A percentile compares a stretch with the other conserved stretches of the same genome.
Conservation (phyloP, 306 rosid genomes). For the Abrus pulchellus region DNA sequence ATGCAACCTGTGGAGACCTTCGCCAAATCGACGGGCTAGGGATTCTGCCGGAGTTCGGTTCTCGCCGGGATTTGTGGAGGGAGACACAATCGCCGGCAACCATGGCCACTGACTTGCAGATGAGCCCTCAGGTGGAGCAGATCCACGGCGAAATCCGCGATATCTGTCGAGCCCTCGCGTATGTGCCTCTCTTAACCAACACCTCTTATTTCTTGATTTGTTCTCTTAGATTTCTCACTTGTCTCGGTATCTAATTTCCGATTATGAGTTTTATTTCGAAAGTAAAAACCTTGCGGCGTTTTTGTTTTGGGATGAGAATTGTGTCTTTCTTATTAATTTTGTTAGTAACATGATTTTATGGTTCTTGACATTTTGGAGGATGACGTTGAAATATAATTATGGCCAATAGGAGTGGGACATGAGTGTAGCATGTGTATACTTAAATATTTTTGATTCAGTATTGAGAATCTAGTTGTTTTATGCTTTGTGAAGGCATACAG, state of each 20-base stretch:
- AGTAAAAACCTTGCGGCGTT: no score
- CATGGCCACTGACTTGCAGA: constrained; percentile 73
- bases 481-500: constrained; percentile 3
- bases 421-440: neutral
- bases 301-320: no score
- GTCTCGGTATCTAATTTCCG: neutral
- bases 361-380: constrained; percentile 8
- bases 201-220: neutral
- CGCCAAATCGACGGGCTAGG: constrained; percentile 36
- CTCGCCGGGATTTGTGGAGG: constrained; percentile 37
- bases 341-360: neutral
- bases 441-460: neutral
- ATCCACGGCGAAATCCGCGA: constrained; percentile 88
- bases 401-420: constrained; percentile 2
- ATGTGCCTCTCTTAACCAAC: constrained; percentile 35
- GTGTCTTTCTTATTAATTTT: no score
- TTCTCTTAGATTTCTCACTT: neutral
- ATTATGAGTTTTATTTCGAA: neutral
- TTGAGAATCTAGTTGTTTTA: constrained; percentile 2
- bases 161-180: constrained; percentile 77
- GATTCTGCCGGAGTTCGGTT: constrained; percentile 29
- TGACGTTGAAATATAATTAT: constrained; percentile 5
- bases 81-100: constrained; percentile 49
- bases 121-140: constrained; percentile 89
- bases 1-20: neutral